A percentile compares a stretch with the other conserved stretches of the same genome.
phyloP scores from a whole-genome alignment of 2,329 filamentous ascomycete species.

The Nothomitra cinnamomea region DNA sequence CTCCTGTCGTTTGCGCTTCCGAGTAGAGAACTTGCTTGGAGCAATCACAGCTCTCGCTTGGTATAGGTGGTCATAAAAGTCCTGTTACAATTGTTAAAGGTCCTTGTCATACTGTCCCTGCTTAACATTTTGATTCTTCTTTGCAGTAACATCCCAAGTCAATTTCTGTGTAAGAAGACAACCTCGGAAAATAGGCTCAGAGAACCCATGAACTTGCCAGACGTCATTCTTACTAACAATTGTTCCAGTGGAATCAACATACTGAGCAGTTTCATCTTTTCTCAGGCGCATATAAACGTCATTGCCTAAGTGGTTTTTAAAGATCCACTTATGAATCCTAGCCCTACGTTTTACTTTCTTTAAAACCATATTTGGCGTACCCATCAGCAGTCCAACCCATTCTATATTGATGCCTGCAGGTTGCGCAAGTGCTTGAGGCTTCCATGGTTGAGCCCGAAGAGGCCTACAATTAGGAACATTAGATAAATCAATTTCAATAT shows the following conservation, averaged over 20 bases:
- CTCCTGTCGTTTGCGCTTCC: no score
- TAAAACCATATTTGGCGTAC: background rate
- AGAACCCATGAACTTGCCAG: background rate
- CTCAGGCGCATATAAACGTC: background rate
- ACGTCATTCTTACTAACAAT: background rate
- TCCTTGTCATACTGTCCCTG: no score
- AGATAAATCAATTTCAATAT: background rate
- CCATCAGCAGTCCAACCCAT: background rate
- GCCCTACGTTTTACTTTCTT: background rate
- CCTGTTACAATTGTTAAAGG: no score
- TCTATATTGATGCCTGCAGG: background rate
- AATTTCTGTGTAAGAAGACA: background rate
- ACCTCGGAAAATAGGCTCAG: background rate
- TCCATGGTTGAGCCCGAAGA: background rate
- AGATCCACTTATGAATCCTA: background rate
- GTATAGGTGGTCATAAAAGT: no score
- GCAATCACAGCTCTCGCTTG: no score
- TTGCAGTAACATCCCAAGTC: background rate
- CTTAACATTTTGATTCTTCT: no score
- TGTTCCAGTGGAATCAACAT: background rate
- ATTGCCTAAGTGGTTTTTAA: background rate
- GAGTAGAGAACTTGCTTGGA: no score
- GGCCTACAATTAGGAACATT: background rate
- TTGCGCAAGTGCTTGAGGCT: background rate
- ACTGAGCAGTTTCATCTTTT: background rate